Evolutionary conservation across 2,329 filamentous ascomycete genomes (phyloP).

Genomic region (Diaporthe vexans): DNA sequence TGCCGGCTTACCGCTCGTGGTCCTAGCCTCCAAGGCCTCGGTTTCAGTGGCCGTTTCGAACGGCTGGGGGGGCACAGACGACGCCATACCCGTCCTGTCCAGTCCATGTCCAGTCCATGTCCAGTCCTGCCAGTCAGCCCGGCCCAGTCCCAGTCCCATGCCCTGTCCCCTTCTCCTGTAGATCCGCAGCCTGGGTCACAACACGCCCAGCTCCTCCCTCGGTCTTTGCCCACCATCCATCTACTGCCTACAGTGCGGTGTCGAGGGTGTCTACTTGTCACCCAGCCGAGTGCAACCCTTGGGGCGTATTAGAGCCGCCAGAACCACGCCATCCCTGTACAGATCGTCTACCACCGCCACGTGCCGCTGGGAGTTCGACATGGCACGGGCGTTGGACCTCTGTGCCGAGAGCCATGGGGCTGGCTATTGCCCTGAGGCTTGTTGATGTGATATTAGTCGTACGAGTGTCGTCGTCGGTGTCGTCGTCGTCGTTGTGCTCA

Average conservation of each 20-base stretch:
- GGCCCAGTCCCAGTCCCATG: background rate
- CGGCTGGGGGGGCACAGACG: constrained; percentile 31
- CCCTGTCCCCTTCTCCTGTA: constrained; percentile 28
- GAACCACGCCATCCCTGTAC: constrained; percentile 34
- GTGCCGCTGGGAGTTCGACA: constrained; percentile 26
- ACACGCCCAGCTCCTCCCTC: constrained; percentile 23
- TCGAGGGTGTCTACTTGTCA: constrained; percentile 9
- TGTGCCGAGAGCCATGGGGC: constrained; percentile 13
- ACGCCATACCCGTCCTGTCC: constrained; percentile 32
- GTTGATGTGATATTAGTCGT: background rate
- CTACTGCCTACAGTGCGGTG: background rate
- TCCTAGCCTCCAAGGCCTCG: constrained; percentile 27
- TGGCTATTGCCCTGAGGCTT: constrained; percentile 1
- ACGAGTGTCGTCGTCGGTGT: background rate
- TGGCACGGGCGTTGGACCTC: constrained; percentile 6
- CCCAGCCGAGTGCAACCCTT: constrained; percentile 32
- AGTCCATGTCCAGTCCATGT: background rate
- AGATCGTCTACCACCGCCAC: constrained; percentile 39
- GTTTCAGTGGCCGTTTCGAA: constrained; percentile 42
- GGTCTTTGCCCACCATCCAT: constrained; percentile 9
- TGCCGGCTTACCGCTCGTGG: constrained; percentile 18
- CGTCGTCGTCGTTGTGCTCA: too few species aligned
- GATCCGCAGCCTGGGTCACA: constrained; percentile 32
- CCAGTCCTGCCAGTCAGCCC: background rate
- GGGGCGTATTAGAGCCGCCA: constrained; percentile 28